Base-by-base conservation (phyloP, 2,329 filamentous ascomycete genomes). In the Penicillium expansum region DNA sequence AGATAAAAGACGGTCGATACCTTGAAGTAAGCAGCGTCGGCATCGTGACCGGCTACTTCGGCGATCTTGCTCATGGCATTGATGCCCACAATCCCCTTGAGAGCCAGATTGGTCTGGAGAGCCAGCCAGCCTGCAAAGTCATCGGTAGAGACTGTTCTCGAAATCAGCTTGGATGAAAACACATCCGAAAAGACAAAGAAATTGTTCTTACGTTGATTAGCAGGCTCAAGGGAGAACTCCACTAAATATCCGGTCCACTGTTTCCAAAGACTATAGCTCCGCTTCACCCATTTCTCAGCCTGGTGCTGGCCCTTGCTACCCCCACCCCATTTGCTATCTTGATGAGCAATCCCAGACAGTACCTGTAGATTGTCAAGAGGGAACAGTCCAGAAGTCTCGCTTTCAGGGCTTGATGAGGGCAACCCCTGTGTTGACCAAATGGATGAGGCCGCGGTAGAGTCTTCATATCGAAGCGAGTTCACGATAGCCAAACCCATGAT, bases 1-100 rank as follows among this genome's bases (percentile, higher is more conserved):
- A 18, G 10, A 24, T 9, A 5, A 0, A 13, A 58, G 53, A 5
- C 0, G 14, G 29, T 18, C 20, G 55, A 33, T 57, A 78, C 77
- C 71, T 80, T 80, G 71, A 85, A 92, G 59, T 84, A 79, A 42
- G 82, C 76, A 24, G 45, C 80, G 55, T 90, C 83, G 3, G 77
- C 74, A 2, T 76, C 67, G 45, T 88, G 80, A 39, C 83, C 85
- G 11, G 86, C 82, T 3, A 87, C 72, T 24, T 81, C 77, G 1
- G 90, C 83, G 24, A 94, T 81, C 62, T 87, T 83, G 62, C 85
- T 85, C 86, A 92, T 92, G 24, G 89, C 89, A 69, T 86, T 85
- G 71, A 93, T 88, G 22, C 89, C 90, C 55, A 94, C 85, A 63
- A 93, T 92, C 42, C 90, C 90, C 74, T 94, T 94, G 59, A 94